Evolutionary conservation across 768 basidiomycete species (phyloP).

Genomic region (Pholiota molesta): DNA sequence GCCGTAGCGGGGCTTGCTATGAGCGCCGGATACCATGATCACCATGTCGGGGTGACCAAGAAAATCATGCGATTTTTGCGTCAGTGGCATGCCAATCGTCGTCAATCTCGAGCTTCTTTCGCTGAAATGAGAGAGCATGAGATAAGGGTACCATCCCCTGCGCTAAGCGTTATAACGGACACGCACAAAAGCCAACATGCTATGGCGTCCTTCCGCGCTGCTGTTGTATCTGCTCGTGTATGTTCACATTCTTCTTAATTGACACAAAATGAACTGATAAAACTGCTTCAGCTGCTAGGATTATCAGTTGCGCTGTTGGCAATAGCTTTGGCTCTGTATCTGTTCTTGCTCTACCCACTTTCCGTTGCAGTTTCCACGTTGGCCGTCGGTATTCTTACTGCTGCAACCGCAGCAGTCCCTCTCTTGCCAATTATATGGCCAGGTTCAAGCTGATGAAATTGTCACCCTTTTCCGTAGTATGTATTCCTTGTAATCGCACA

Average conservation of each 20-base stretch:
- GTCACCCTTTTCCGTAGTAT: too few species aligned
- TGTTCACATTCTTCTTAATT: neutral
- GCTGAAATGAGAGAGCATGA: neutral
- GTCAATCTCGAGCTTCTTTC: neutral
- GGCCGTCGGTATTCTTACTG: constrained; percentile 2
- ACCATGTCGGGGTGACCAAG: constrained; percentile 7
- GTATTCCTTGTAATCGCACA: too few species aligned
- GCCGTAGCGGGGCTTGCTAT: constrained; percentile 8
- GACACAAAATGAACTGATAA: neutral
- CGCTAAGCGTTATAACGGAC: constrained; percentile 4
- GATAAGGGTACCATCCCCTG: constrained; percentile 1
- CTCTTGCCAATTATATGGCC: constrained; percentile 8
- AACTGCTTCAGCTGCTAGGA: neutral
- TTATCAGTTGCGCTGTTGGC: constrained; percentile 8
- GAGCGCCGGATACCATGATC: constrained; percentile 5
- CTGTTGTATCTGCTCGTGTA: constrained; percentile 8
- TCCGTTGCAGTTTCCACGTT: constrained; percentile 2
- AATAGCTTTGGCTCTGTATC: constrained; percentile 1
- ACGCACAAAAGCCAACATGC: constrained; percentile 2
- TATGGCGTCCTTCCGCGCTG: constrained; percentile 5
- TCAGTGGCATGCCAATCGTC: constrained; percentile 5
- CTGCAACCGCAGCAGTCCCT: constrained; percentile 1
- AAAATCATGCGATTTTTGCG: constrained; percentile 2
- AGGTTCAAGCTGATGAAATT: neutral
- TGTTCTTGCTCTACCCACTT: constrained; percentile 7